phyloP scores from a whole-genome alignment of 768 basidiomycete species.

The Leccinum olivaceopallidum region DNA sequence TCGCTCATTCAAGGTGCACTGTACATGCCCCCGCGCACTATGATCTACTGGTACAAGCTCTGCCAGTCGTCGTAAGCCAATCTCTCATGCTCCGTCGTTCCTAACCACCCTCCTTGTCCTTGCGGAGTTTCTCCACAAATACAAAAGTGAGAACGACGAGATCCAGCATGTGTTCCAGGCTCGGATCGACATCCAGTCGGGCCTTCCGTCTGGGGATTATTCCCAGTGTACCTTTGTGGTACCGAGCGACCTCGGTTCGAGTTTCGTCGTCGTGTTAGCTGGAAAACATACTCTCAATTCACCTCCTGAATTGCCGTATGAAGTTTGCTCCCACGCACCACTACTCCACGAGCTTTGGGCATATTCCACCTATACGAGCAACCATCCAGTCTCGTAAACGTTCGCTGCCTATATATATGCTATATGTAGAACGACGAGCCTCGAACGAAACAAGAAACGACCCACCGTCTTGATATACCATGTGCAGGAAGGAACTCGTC shows the following conservation, averaged over 20 bases:
- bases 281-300: not conserved
- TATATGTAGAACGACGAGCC: not conserved
- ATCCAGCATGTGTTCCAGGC: constrained; percentile 25
- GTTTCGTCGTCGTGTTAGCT: constrained; percentile 22
- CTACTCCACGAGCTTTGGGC: constrained; percentile 5
- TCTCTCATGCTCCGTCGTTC: no score
- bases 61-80: no score
- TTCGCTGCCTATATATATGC: constrained; percentile 11
- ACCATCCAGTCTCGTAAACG: constrained; percentile 35
- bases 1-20: no score
- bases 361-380: constrained; percentile 34
- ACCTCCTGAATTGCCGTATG: no score
- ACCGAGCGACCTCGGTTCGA: constrained; percentile 17
- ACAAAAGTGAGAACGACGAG: constrained; percentile 27
- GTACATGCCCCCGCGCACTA: no score
- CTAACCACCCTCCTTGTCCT: constrained; percentile 12
- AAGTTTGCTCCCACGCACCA: constrained; percentile 3
- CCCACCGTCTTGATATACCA: constrained; percentile 21
- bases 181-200: constrained; percentile 19
- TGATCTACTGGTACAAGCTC: no score
- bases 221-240: constrained; percentile 17
- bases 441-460: not conserved
- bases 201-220: constrained; percentile 15
- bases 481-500: constrained; percentile 20
- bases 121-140: constrained; percentile 28